phyloP scores from a whole-genome alignment of 371 early-diverging fungal species.

The Coemansia sp. region DNA sequence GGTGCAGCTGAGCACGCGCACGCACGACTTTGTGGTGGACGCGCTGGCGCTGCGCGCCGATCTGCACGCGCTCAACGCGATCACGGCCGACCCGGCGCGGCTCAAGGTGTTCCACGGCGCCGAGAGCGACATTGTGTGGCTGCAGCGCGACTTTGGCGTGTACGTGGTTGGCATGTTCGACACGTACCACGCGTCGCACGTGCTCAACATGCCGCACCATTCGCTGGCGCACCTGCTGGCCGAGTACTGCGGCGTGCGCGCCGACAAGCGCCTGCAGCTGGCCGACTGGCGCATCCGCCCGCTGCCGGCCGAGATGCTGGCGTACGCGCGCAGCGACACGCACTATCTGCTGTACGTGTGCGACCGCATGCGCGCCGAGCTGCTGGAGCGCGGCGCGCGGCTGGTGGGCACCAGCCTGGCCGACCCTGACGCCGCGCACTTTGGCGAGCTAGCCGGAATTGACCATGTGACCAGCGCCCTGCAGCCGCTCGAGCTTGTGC shows the following conservation, averaged over 20 bases:
- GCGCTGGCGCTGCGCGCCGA: slow-evolving; percentile 79
- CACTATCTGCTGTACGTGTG: slow-evolving; percentile 94
- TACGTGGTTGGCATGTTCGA: slow-evolving; percentile 96
- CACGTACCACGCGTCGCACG: slow-evolving; percentile 90
- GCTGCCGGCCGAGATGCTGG: slow-evolving; percentile 84
- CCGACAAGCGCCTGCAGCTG: slow-evolving; percentile 92
- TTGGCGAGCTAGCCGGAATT: slow-evolving; percentile 26
- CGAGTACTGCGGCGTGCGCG: slow-evolving; percentile 72
- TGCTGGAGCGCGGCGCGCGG: slow-evolving; percentile 51
- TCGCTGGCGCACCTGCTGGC: slow-evolving; percentile 82
- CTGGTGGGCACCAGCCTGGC: slow-evolving; percentile 24
- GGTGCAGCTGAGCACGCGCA: slow-evolving; percentile 91
- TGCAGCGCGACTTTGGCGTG: slow-evolving; percentile 95
- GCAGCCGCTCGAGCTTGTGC: slow-evolving; percentile 61
- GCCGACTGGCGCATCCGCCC: slow-evolving; percentile 99
- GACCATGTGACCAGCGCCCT: slow-evolving; percentile 50
- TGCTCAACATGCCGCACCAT: slow-evolving; percentile 72
- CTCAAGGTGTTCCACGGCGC: slow-evolving; percentile 97
- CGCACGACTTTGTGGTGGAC: slow-evolving; percentile 89
- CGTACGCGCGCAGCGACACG: slow-evolving; percentile 94
- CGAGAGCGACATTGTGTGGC: slow-evolving; percentile 93
- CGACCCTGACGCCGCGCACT: slow-evolving; percentile 9
- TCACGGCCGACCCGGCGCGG: slow-evolving; percentile 83
- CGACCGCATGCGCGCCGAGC: slow-evolving; percentile 85
- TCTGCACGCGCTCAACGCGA: slow-evolving; percentile 74